phyloP scores from a whole-genome alignment of 2,329 filamentous ascomycete genomes.

The Aureobasidium sp. region DNA sequence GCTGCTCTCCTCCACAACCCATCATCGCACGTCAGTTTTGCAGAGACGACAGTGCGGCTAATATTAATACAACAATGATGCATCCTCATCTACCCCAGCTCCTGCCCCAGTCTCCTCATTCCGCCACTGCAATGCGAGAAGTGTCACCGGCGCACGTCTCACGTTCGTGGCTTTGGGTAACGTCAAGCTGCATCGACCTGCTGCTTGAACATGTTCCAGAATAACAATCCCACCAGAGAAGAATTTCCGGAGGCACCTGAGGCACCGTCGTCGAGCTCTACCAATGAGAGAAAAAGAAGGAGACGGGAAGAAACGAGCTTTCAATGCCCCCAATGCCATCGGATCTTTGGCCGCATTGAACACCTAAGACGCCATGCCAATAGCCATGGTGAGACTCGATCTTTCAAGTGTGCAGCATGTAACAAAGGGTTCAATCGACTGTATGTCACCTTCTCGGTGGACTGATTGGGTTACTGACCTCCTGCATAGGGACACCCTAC shows the following conservation, averaged over 20 bases:
- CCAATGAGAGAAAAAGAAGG: conserved; percentile 13
- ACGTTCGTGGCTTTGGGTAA: background rate
- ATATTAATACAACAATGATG: background rate
- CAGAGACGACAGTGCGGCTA: background rate
- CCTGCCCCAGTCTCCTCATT: background rate
- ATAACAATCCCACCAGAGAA: background rate
- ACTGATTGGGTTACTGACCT: background rate
- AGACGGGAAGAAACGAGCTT: conserved; percentile 11
- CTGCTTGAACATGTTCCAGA: conserved; percentile 4
- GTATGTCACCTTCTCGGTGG: conserved; percentile 3
- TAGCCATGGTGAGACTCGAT: conserved; percentile 20
- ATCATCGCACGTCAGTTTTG: background rate
- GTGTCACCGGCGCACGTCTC: conserved; percentile 1
- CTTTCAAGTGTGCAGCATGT: conserved; percentile 20
- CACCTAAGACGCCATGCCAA: conserved; percentile 22
- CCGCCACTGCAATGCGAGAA: background rate
- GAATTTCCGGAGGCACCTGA: background rate
- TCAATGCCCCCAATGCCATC: conserved; percentile 18
- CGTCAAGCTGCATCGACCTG: conserved; percentile 4
- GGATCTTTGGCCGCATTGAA: conserved; percentile 21
- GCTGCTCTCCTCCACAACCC: background rate
- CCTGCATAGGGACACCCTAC: conserved; percentile 20
- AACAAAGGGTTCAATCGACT: conserved; percentile 21
- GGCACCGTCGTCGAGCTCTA: background rate
- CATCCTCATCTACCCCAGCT: background rate